Conservation (phyloP, 495 filamentous ascomycete genomes). For the Aspergillus kassunensis region DNA sequence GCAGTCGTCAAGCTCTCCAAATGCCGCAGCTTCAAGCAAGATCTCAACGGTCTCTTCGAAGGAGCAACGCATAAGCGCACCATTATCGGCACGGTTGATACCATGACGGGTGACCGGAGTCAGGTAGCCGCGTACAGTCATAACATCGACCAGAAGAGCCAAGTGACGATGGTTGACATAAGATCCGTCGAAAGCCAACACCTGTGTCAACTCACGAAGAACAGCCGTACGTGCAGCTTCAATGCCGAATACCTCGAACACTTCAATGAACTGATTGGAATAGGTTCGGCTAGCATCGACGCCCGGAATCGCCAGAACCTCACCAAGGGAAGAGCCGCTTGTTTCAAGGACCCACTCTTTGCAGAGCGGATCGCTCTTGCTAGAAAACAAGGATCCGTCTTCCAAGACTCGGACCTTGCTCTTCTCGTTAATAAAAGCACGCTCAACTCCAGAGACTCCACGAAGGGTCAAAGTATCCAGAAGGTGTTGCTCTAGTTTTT, state of each 20-base stretch:
- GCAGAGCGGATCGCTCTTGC: constrained; percentile 66
- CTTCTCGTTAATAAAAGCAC: constrained; percentile 88
- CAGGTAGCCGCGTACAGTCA: constrained; percentile 89
- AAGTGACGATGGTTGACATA: constrained; percentile 99
- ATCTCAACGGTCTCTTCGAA: constrained; percentile 99
- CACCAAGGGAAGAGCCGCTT: constrained; percentile 75
- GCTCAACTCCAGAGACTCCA: constrained; percentile 80
- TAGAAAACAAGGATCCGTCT: constrained; percentile 65
- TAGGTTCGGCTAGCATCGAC: constrained; percentile 88
- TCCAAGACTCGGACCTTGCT: constrained; percentile 55
- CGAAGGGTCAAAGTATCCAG: constrained; percentile 86
- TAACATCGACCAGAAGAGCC: constrained; percentile 93
- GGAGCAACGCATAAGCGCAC: constrained; percentile 97
- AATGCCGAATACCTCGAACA: constrained; percentile 91
- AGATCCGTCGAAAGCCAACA: constrained; percentile 94
- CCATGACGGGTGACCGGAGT: constrained; percentile 97
- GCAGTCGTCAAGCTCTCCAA: constrained; percentile 95
- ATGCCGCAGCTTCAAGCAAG: constrained; percentile 86
- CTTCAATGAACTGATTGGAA: constrained; percentile 92
- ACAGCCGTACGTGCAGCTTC: constrained; percentile 85
- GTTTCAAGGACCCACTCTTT: constrained; percentile 96
- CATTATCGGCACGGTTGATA: constrained; percentile 97
- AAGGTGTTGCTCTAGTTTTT: constrained; percentile 84
- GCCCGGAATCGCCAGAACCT: constrained; percentile 79
- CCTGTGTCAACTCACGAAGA: constrained; percentile 79